Conservation (phyloP, 768 basidiomycete genomes). For the Grammothele lineata region DNA sequence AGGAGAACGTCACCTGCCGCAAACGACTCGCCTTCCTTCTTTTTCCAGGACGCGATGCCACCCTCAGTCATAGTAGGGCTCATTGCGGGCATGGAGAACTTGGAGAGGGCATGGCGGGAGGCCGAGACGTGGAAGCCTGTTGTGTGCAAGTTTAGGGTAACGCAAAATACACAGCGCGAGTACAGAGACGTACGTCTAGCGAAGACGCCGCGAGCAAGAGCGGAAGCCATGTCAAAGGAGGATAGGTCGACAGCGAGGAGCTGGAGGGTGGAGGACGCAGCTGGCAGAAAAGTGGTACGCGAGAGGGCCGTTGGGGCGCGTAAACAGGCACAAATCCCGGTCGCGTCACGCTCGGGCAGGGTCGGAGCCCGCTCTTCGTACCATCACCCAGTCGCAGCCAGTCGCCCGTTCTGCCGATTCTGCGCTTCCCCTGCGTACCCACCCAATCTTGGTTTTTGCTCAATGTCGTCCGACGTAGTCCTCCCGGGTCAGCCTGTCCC, state of each 20-base stretch:
- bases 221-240: conserved; percentile 48
- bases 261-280: conserved; percentile 13
- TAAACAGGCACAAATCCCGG: conserved; percentile 22
- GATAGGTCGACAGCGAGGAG: conserved; percentile 24
- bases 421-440: no score
- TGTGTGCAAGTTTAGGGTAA: background rate
- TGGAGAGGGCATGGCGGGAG: conserved; percentile 72
- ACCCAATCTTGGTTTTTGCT: no score
- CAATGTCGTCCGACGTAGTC: conserved; percentile 33
- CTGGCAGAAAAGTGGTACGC: conserved; percentile 19
- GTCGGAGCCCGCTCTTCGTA: conserved; percentile 8
- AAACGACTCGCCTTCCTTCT: conserved; percentile 91
- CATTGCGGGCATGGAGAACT: conserved; percentile 98
- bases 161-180: background rate
- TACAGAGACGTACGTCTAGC: conserved; percentile 51
- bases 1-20: conserved; percentile 89
- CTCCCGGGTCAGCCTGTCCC: conserved; percentile 79
- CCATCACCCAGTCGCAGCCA: background rate
- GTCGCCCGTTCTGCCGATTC: background rate
- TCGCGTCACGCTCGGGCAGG: conserved; percentile 16
- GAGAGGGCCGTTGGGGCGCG: conserved; percentile 16
- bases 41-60: conserved; percentile 97
- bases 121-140: conserved; percentile 83
- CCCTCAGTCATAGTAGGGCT: conserved; percentile 99
- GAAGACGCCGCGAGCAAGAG: conserved; percentile 56